Evolutionary conservation across 768 basidiomycete genomes (phyloP).

Genomic region (Scleroderma citrinum): DNA sequence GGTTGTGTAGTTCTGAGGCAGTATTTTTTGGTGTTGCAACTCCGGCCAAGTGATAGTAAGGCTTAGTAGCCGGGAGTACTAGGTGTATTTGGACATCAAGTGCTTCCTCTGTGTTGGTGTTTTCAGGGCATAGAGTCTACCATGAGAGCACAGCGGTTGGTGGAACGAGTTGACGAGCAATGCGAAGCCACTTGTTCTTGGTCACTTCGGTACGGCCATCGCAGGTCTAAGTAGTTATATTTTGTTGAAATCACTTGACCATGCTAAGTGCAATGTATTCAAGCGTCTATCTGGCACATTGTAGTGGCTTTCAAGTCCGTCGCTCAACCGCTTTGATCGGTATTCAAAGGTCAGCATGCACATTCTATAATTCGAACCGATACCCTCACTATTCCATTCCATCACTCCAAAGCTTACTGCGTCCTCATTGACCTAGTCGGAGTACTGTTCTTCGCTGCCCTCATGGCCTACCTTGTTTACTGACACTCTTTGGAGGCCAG

Average conservation of each 20-base stretch:
- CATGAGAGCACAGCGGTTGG: slow-evolving; percentile 48
- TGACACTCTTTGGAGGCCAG: slow-evolving; percentile 33
- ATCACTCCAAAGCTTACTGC: slow-evolving; percentile 6
- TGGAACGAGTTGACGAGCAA: slow-evolving; percentile 55
- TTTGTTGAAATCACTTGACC: background rate
- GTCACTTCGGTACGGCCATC: slow-evolving; percentile 47
- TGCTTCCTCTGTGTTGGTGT: too few relatives aligned
- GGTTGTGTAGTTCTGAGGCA: too few relatives aligned
- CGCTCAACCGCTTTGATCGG: slow-evolving; percentile 40
- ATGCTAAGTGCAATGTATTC: slow-evolving; percentile 9
- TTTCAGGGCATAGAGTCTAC: slow-evolving; percentile 43
- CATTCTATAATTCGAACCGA: slow-evolving; percentile 46
- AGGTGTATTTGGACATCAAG: too few relatives aligned
- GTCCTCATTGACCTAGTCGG: slow-evolving; percentile 52
- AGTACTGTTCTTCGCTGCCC: slow-evolving; percentile 40
- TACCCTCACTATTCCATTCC: slow-evolving; percentile 6
- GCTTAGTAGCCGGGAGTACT: too few relatives aligned
- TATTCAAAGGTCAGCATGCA: slow-evolving; percentile 36
- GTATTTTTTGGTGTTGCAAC: too few relatives aligned
- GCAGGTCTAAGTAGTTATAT: slow-evolving; percentile 37
- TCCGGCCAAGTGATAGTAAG: too few relatives aligned
- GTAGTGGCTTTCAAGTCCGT: slow-evolving; percentile 35
- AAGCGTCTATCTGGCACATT: slow-evolving; percentile 48
- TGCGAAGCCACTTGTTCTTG: slow-evolving; percentile 42
- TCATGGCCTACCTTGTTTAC: slow-evolving; percentile 53